These are phyloP conservation scores for Tulasnella sp. DNA, from an alignment of 768 basidiomycete species.

Conservation along the genomic window DNA sequence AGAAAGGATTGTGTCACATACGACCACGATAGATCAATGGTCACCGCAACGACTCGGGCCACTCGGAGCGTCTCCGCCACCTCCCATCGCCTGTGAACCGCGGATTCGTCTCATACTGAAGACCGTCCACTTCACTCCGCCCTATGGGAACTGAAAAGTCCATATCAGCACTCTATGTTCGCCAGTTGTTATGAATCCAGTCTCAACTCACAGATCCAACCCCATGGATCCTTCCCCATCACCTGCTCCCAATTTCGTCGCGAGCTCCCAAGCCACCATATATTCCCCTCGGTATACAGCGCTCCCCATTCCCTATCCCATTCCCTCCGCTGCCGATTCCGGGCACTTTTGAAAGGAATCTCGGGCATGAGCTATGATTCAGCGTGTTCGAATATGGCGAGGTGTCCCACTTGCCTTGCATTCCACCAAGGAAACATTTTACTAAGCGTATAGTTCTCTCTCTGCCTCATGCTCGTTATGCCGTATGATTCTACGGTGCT, in stretches of 20 bases:
- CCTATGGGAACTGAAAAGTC: slow-evolving; percentile 43
- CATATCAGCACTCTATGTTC: no score
- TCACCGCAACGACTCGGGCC: slow-evolving; percentile 56
- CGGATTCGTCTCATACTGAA: slow-evolving; percentile 57
- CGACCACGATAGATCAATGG: no score
- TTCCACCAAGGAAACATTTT: slow-evolving; percentile 46
- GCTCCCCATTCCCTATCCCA: slow-evolving; percentile 82
- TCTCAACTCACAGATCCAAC: slow-evolving; percentile 84
- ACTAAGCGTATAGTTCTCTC: slow-evolving; percentile 44
- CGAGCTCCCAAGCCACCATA: slow-evolving; percentile 72
- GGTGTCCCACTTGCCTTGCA: slow-evolving; percentile 37
- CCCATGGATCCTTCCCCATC: slow-evolving; percentile 59
- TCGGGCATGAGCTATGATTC: background rate
- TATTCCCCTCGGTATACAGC: slow-evolving; percentile 61
- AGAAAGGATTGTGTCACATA: no score
- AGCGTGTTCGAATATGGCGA: background rate
- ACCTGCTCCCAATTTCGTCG: slow-evolving; percentile 63
- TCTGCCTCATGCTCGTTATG: slow-evolving; percentile 49
- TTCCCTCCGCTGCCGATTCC: slow-evolving; percentile 25
- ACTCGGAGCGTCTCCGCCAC: slow-evolving; percentile 54
- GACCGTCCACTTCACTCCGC: slow-evolving; percentile 44
- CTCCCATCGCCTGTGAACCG: slow-evolving; percentile 61
- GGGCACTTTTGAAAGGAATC: slow-evolving; percentile 30
- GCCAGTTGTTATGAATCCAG: no score
- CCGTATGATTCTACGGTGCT: slow-evolving; percentile 75